Evolutionary conservation across 805 yeast species (phyloP).

Genomic region (Myxozyma melibiosi): DNA sequence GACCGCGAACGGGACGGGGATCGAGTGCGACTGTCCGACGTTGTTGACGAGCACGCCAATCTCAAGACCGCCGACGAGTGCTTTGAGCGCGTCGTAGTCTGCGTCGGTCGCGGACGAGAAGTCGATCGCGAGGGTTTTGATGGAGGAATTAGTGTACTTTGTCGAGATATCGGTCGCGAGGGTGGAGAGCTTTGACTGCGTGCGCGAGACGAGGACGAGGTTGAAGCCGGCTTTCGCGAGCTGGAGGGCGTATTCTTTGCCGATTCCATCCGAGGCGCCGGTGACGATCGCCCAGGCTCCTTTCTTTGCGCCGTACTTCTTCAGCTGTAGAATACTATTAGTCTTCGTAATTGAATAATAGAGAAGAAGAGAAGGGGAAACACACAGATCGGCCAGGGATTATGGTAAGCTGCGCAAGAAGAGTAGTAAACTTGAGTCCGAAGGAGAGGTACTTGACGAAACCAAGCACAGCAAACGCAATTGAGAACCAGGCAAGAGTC

Average conservation of each 20-base stretch:
- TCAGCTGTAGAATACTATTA: constrained; percentile 42
- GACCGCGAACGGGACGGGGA: constrained; percentile 90
- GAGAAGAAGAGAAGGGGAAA: neutral
- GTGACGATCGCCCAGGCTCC: constrained; percentile 94
- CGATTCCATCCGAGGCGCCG: constrained; percentile 97
- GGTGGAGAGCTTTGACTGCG: constrained; percentile 69
- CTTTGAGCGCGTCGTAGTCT: constrained; percentile 56
- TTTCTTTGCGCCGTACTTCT: constrained; percentile 72
- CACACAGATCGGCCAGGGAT: constrained; percentile 28
- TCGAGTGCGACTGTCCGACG: constrained; percentile 92
- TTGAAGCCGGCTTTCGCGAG: constrained; percentile 85
- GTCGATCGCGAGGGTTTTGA: constrained; percentile 75
- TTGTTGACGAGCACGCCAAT: constrained; percentile 77
- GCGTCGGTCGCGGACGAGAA: constrained; percentile 63
- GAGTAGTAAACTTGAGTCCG: constrained; percentile 8
- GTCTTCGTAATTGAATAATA: neutral
- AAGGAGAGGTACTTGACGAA: constrained; percentile 11
- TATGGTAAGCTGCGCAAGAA: constrained; percentile 19
- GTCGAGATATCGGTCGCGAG: constrained; percentile 61
- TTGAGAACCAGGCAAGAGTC: constrained; percentile 7
- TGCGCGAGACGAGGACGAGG: constrained; percentile 80
- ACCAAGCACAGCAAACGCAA: constrained; percentile 16
- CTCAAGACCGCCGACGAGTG: constrained; percentile 18
- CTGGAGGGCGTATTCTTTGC: constrained; percentile 86
- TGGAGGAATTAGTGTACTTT: constrained; percentile 58